Conservation (phyloP, 169 alveolate species). For the Plasmodium reichenowi region DNA sequence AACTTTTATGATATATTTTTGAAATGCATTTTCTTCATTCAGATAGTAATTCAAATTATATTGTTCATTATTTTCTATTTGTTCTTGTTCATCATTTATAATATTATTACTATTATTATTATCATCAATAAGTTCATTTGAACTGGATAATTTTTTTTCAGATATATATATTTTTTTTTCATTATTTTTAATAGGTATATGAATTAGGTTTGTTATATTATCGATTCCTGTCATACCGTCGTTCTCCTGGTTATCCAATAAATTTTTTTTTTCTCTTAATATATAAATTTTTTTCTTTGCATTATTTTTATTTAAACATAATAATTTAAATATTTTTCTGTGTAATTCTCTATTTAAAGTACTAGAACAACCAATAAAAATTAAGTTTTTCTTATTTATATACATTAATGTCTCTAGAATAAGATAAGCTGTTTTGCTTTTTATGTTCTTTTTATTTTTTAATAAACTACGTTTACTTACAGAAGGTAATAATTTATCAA, state of each 20-base stretch:
- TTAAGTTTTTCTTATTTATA: conserved; percentile 51
- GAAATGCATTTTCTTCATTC: conserved; percentile 27
- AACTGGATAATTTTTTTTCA: neutral
- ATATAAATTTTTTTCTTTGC: conserved; percentile 51
- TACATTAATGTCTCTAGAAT: conserved; percentile 72
- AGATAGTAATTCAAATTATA: neutral
- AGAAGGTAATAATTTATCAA: conserved; percentile 61
- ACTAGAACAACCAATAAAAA: conserved; percentile 75
- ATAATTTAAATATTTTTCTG: conserved; percentile 52
- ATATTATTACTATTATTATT: neutral
- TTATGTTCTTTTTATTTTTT: conserved; percentile 21
- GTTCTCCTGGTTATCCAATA: neutral
- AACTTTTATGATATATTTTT: conserved; percentile 67
- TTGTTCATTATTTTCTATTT: neutral
- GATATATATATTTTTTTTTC: neutral
- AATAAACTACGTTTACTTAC: conserved; percentile 15
- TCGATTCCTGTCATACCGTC: neutral
- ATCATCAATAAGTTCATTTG: neutral
- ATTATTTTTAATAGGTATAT: neutral
- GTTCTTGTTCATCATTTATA: conserved; percentile 9
- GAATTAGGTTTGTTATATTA: neutral
- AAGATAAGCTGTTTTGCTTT: conserved; percentile 58
- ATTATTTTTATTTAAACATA: conserved; percentile 40
- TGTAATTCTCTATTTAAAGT: conserved; percentile 70
- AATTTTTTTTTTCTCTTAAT: conserved; percentile 37